Base-by-base conservation (phyloP, 306 rosid species). In the Cercis canadensis region DNA sequence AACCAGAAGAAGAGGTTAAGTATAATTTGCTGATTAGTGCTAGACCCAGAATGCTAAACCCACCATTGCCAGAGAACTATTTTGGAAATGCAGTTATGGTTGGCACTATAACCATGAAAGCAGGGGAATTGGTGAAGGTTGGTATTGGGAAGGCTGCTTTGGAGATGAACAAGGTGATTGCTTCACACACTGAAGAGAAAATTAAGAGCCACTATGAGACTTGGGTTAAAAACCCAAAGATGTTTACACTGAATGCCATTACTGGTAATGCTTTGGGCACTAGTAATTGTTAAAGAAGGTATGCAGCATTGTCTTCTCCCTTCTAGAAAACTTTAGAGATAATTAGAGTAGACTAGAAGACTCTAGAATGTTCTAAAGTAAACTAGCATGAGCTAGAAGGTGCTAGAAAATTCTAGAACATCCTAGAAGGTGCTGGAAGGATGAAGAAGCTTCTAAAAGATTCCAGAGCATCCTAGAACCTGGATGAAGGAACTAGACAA, bases 121-220 rank as follows among this genome's bases (percentile, higher is more conserved):
- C 62, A 1, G 67, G 74, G 32, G 86, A 87, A 7, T 11, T 87
- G 7, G 14, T 77, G 0, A 44, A 69, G 1, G 54, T 61, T 3
- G 83, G 83, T 0, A 2, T 76, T 0, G 87, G 87, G 0, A 69
- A 74, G 62, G 56, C 58, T 54, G 83, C 86, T 33, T 34, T 9
- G 86, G 81, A 74, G 17, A 75, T 84, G 43, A 80, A 80, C 66
- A 75, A 76, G 52, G 16, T 47, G 73, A 43, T 87, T 3, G 15
- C 72, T 55, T 67, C 18, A 3, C 37, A 57, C 32, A n/a, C 81
- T 8, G 57, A 73, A 46, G 80, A 76, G 66, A 44, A n/a, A 14
- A 0, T 76, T 0, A 57, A 8, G 67, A 52, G 31, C 0, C 0
- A 5, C 3, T 72, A 57, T 37, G 82, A 75, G 52, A 73, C 29